Base-by-base conservation (phyloP, 306 rosid genomes). In the Cucurbita argyrosperma region DNA sequence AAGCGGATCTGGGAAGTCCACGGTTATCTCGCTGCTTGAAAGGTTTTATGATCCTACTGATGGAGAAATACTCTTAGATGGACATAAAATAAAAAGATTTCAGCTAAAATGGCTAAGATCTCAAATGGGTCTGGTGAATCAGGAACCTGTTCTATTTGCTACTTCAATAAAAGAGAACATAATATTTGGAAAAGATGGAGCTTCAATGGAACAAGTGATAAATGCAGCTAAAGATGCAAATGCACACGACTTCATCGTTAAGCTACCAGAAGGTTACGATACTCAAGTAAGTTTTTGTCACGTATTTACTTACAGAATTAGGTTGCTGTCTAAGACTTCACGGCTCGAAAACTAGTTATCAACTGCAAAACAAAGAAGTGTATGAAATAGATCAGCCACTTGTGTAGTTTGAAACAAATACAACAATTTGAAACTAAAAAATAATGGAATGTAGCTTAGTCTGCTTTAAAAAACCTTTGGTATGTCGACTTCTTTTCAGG, bases 1-100 rank as follows among this genome's bases (percentile, higher is more conserved):
- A 57, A 93, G 98, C 79, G 96, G 98, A 63, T 90, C 96, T 0
- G 96, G 98, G 4, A 90, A 93, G 82, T 93, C 98, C 35, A 93
- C 96, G 40, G 57, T 85, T 79, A 85, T 93, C 77, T 84, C 96
- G 43, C 74, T 93, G 62, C 92, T 93, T 30, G 92, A 93, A 80
- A 86, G 98, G 79, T 93, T 93, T 80, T 90, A 93, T 84, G 96
- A 93, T 57, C 96, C 96, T 43, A 26, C 65, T 72, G 92, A 87
- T 38, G 96, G 98, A 81, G 89, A 87, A 68, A 83, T 90, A 81
- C 78, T 83, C 63, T 82, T 93, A 87, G 98, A 90, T 76, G 96
- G 88, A 74, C 87, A 86, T 82, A 86, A 85, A 78, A 90, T 80
- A 77, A 83, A 77, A 46, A 88, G 82, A 66, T 87, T 93, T 79